These are phyloP conservation scores for Mycena galopus DNA, from an alignment of 768 basidiomycete genomes.

Conservation along the genomic window DNA sequence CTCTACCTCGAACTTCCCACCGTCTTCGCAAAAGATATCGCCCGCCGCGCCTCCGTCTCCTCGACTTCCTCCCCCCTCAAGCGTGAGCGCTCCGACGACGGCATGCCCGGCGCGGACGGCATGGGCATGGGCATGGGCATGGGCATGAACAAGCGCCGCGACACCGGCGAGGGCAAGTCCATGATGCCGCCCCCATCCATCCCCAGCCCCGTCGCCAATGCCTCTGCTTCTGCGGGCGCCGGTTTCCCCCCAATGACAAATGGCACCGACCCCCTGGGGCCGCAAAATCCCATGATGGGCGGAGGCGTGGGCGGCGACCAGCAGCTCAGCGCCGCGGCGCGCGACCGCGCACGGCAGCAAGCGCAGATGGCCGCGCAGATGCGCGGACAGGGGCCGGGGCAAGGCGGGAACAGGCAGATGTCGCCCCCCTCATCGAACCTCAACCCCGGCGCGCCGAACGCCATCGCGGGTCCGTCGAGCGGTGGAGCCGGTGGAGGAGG, in stretches of 20 bases:
- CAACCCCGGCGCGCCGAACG: constrained; percentile 32
- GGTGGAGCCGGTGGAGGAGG: no score
- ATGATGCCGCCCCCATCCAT: constrained; percentile 59
- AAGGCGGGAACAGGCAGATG: constrained; percentile 53
- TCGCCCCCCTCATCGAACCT: constrained; percentile 53
- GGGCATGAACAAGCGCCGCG: constrained; percentile 68
- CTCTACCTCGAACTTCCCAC: constrained; percentile 72
- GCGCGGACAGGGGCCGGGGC: constrained; percentile 7
- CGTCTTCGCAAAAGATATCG: constrained; percentile 74
- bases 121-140: constrained; percentile 30
- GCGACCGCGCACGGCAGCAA: constrained; percentile 51
- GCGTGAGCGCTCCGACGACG: constrained; percentile 72
- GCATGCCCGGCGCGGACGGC: constrained; percentile 46
- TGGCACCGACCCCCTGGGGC: constrained; percentile 23
- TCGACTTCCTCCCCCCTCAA: constrained; percentile 55
- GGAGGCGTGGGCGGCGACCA: neutral
- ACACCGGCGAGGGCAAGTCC: constrained; percentile 74
- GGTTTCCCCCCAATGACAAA: constrained; percentile 48
- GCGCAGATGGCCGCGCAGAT: constrained; percentile 48
- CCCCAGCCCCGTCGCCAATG: constrained; percentile 42
- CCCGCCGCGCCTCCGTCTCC: constrained; percentile 48
- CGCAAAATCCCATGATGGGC: constrained; percentile 27
- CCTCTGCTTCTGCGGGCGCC: constrained; percentile 16
- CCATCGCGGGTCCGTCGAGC: constrained; percentile 39
- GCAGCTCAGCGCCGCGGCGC: constrained; percentile 30